Evolutionary conservation across 2,329 filamentous ascomycete species (phyloP).

Genomic region (Diaporthe nobilis): DNA sequence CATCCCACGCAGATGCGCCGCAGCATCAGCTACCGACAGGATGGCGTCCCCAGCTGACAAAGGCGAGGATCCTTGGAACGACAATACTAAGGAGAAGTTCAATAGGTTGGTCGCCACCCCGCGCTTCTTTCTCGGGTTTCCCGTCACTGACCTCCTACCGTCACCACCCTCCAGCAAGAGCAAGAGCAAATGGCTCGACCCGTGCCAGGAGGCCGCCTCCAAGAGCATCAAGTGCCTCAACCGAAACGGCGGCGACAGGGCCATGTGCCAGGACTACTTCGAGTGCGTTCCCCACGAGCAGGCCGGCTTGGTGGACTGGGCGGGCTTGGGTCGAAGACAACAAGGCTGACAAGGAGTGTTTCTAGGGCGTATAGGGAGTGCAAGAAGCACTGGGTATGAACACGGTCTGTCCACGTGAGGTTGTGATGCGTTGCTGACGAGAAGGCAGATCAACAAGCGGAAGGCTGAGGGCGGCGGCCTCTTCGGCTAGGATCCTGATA

Average conservation of each 20-base stretch:
- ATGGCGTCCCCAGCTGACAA: constrained; percentile 40
- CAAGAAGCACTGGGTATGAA: constrained; percentile 90
- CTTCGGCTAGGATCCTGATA: constrained; percentile 30
- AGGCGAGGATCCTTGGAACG: constrained; percentile 64
- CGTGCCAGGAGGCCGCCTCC: constrained; percentile 92
- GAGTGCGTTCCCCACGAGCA: constrained; percentile 72
- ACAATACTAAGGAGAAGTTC: constrained; percentile 75
- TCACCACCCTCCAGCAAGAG: constrained; percentile 74
- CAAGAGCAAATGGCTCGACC: constrained; percentile 92
- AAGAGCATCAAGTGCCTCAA: constrained; percentile 90
- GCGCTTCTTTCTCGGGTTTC: background rate
- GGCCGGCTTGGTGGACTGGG: background rate
- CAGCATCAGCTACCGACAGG: constrained; percentile 25
- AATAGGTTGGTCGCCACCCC: constrained; percentile 63
- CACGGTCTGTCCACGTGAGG: background rate
- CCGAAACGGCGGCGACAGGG: constrained; percentile 86
- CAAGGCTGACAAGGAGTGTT: background rate
- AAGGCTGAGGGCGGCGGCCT: constrained; percentile 45
- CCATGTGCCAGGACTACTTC: constrained; percentile 96
- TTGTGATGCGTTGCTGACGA: background rate
- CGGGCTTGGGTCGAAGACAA: background rate
- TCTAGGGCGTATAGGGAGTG: constrained; percentile 90
- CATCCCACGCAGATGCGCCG: constrained; percentile 26
- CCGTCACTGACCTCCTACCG: background rate
- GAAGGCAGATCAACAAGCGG: constrained; percentile 48